Evolutionary conservation across 2,329 filamentous ascomycete species (phyloP).

Genomic region (Xylariomycetidae sp.): DNA sequence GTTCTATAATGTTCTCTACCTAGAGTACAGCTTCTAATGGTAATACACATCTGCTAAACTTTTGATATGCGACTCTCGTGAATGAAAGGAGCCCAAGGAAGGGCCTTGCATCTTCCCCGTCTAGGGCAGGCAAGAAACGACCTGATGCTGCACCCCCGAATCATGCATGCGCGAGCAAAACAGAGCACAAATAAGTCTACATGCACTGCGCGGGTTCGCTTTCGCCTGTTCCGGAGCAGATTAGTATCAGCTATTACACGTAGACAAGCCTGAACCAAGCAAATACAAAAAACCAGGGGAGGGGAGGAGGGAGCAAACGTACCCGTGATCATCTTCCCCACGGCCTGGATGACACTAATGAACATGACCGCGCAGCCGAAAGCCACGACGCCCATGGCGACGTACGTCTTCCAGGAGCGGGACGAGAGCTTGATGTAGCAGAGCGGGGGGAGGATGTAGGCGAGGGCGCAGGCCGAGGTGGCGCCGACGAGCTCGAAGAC

Average conservation of each 20-base stretch:
- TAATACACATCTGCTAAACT: too few relatives aligned
- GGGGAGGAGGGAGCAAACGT: slow-evolving; percentile 14
- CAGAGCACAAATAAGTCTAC: slow-evolving; percentile 11
- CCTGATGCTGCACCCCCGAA: too few relatives aligned
- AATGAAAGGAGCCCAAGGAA: too few relatives aligned
- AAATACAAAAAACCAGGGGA: too few relatives aligned
- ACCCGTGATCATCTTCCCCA: slow-evolving; percentile 59
- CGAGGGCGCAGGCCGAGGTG: slow-evolving; percentile 87
- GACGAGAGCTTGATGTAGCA: slow-evolving; percentile 93
- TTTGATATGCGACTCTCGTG: too few relatives aligned
- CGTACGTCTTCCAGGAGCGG: slow-evolving; percentile 64
- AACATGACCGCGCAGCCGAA: slow-evolving; percentile 79
- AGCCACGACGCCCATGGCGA: slow-evolving; percentile 64
- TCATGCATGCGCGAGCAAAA: too few relatives aligned
- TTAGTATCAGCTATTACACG: too few relatives aligned
- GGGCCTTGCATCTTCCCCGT: too few relatives aligned
- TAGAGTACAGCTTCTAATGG: too few relatives aligned
- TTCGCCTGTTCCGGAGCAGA: slow-evolving; percentile 18
- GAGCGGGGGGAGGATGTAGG: slow-evolving; percentile 89
- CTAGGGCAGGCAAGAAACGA: too few relatives aligned
- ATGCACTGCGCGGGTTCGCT: slow-evolving; percentile 24
- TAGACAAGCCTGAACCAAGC: too few relatives aligned
- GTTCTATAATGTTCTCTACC: too few relatives aligned
- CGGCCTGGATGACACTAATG: slow-evolving; percentile 69
- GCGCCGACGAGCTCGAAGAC: slow-evolving; percentile 96